Evolutionary conservation across 2,329 filamentous ascomycete species (phyloP).

Genomic region (Sclerotinia glacialis): DNA sequence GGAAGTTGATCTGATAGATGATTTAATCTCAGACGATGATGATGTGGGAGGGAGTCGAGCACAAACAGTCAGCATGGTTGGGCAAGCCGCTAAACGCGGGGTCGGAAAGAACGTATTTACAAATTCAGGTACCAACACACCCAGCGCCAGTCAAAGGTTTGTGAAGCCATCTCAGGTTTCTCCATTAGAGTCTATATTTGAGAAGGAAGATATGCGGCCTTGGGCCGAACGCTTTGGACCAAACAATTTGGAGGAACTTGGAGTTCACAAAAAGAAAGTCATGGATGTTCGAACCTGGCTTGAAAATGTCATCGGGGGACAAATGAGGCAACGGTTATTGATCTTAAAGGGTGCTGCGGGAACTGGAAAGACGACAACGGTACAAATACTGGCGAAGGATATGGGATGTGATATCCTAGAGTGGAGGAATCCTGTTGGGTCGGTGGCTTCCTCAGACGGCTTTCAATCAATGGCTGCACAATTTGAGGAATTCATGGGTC

Average conservation of each 20-base stretch:
- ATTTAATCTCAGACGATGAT: conserved; percentile 57
- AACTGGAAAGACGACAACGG: conserved; percentile 86
- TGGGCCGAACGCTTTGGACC: conserved; percentile 89
- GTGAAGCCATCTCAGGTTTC: conserved; percentile 43
- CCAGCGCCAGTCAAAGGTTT: conserved; percentile 51
- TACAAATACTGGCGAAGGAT: conserved; percentile 74
- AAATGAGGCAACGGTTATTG: conserved; percentile 67
- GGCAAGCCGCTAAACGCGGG: conserved; percentile 55
- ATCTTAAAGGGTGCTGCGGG: conserved; percentile 89
- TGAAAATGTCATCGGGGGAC: conserved; percentile 66
- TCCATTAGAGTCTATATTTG: conserved; percentile 27
- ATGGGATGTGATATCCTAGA: conserved; percentile 76
- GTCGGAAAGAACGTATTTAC: conserved; percentile 41
- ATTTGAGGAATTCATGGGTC: conserved; percentile 88
- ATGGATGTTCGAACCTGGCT: conserved; percentile 82
- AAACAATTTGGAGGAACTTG: conserved; percentile 72
- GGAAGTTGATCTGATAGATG: conserved; percentile 45
- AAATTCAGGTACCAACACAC: conserved; percentile 28
- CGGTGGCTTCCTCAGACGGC: conserved; percentile 55
- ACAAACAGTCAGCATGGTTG: conserved; percentile 53
- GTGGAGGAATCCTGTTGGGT: conserved; percentile 80
- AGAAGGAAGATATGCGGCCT: conserved; percentile 60
- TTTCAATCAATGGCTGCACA: conserved; percentile 71
- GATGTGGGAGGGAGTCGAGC: conserved; percentile 51
- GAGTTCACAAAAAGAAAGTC: conserved; percentile 93